Percentiles rank a stretch among this genome's conserved stretches.
These are phyloP conservation scores for Solanum tarapatanum DNA, from an alignment of 257 asterid species.

Conservation along the genomic window DNA sequence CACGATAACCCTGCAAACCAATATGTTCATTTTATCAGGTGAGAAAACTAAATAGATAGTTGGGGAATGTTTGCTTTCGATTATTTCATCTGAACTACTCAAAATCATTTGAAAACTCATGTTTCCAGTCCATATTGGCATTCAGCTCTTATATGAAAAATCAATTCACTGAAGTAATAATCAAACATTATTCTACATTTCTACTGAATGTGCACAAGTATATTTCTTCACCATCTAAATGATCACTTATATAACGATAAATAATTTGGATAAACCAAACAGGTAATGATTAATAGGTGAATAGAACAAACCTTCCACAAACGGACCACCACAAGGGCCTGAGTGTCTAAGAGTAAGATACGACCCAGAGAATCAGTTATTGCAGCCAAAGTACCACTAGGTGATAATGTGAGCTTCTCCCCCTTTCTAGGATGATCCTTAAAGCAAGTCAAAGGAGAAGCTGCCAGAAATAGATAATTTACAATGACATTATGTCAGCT, in stretches of 20 bases:
- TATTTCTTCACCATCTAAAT: neutral
- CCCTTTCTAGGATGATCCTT: constrained; percentile 96
- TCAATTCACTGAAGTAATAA: neutral
- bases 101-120: neutral
- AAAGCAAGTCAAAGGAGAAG: constrained; percentile 80
- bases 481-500: constrained; percentile 2
- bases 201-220: neutral
- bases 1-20: constrained; percentile 82
- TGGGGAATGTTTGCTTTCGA: neutral
- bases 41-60: neutral
- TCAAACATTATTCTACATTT: neutral
- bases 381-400: constrained; percentile 95
- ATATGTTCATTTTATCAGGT: neutral
- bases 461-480: constrained; percentile 35
- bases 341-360: constrained; percentile 87
- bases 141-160: neutral
- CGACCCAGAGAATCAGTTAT: constrained; percentile 98
- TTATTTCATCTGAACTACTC: neutral
- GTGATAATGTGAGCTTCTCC: constrained; percentile 86
- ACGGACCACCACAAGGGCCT: constrained; percentile 89
- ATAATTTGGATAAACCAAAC: neutral
- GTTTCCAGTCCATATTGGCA: neutral
- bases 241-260: neutral
- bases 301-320: constrained; percentile 69
- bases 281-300: neutral